Base-by-base conservation (phyloP, 345 rosid genomes). In the Populus deltoides region DNA sequence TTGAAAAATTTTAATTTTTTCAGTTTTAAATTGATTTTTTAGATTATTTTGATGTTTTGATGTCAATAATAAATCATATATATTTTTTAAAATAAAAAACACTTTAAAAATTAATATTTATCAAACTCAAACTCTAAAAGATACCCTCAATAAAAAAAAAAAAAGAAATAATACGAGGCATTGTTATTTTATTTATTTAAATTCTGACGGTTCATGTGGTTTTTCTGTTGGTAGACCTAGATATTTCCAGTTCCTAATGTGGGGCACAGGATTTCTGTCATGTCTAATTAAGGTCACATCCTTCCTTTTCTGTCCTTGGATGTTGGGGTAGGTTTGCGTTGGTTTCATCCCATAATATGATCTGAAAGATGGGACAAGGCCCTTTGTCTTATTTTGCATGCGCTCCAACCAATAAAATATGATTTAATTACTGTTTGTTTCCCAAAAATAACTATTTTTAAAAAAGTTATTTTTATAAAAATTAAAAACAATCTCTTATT, bases 101-200 rank as follows among this genome's bases (percentile, higher is more conserved):
- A 4, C 0, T 33, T 33, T 0, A 33, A 33, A 33, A 33, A 33
- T 0, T 0, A 33, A 33, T 33, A 33, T 33, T 0, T 4, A 4
- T 33, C 0, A 0, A 0, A 33, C 5, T 33, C 0, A 0, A 0
- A 33, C 6, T 4, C 0, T 0, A 0, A 33, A 33, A 33, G 0
- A 4, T 33, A 33, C 6, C 6, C 36, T 4, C 0, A 0, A 4
- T 33, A 0, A 33, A 33, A 33, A 33, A 43, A 43, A 11, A 4
- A 11, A 43, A 43, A 43, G 47, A 3, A 43, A 43, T 3, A 11
- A 3, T 0, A 10, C 0, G 45, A 53, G 59, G 8, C 8, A 18
- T 18, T 18, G 22, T 1, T 53, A 2, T 53, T 18, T 53, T 53
- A 53, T 53, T 53, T 53, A 1, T 1, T 53, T 53, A 53, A 53